phyloP scores from a whole-genome alignment of 139 green algal genomes.

The Pleodorina starrii region DNA sequence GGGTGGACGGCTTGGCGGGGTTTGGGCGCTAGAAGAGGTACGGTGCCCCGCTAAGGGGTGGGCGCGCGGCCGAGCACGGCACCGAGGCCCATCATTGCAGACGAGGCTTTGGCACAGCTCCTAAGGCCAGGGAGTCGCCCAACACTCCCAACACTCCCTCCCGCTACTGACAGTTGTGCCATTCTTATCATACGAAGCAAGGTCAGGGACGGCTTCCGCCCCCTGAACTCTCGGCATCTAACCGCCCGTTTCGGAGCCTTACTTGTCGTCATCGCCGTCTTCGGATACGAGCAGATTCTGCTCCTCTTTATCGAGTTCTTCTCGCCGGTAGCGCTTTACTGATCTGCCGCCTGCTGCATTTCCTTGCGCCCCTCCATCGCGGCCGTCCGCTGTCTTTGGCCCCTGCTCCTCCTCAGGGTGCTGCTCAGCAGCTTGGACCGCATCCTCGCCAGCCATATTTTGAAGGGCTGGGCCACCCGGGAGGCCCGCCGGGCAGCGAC shows the following conservation, averaged over 20 bases:
- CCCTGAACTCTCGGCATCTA: too few relatives aligned
- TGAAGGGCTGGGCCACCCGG: neutral
- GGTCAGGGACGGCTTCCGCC: too few relatives aligned
- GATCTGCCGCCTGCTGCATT: conserved; percentile 7
- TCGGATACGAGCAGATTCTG: conserved; percentile 55
- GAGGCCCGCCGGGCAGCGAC: conserved; percentile 34
- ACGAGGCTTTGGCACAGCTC: too few relatives aligned
- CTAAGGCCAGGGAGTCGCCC: too few relatives aligned
- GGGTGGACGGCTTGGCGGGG: neutral
- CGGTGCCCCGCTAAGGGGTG: too few relatives aligned
- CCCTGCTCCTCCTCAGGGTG: neutral
- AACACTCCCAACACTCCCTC: too few relatives aligned
- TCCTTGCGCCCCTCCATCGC: neutral
- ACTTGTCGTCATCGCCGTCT: conserved; percentile 50
- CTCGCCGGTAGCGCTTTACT: conserved; percentile 75
- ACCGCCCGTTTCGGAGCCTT: too few relatives aligned
- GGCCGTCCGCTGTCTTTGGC: neutral
- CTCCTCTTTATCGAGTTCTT: conserved; percentile 80
- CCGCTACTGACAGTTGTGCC: too few relatives aligned
- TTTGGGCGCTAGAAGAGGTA: neutral
- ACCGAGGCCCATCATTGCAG: neutral
- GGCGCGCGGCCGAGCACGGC: neutral
- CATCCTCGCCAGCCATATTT: conserved; percentile 4
- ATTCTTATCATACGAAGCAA: too few relatives aligned
- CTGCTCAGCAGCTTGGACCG: too few relatives aligned